A percentile compares a stretch with the other conserved stretches of the same genome.
phyloP scores from a whole-genome alignment of 1,284 basidiomycete species.

The Trichosporon sp. region DNA sequence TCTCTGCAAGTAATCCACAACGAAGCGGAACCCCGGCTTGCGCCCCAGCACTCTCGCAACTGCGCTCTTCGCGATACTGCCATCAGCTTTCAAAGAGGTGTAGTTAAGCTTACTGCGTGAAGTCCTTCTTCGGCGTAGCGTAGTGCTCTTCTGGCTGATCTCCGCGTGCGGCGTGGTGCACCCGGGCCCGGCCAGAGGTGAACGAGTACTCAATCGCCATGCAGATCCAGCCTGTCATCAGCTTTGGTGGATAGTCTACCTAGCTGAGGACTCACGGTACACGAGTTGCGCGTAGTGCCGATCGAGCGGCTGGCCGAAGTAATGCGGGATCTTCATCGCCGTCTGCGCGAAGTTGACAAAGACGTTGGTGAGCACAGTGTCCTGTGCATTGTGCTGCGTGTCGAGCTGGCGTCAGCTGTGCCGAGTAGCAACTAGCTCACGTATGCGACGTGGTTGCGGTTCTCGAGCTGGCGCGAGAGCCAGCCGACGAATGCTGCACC shows the following conservation, averaged over 20 bases:
- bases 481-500: constrained; percentile 50
- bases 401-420: constrained; percentile 61
- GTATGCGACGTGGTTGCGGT: constrained; percentile 54
- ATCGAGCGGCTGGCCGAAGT: constrained; percentile 66
- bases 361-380: constrained; percentile 74
- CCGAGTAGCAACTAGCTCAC: constrained; percentile 33
- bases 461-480: constrained; percentile 55
- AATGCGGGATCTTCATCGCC: constrained; percentile 85
- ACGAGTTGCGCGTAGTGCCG: constrained; percentile 25
- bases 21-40: constrained; percentile 54
- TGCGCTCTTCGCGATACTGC: constrained; percentile 77
- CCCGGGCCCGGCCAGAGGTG: constrained; percentile 47
- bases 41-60: constrained; percentile 67
- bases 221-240: constrained; percentile 37
- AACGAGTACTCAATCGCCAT: constrained; percentile 47
- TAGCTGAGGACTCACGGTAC: constrained; percentile 25
- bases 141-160: constrained; percentile 37
- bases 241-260: neutral
- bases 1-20: constrained; percentile 33
- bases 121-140: constrained; percentile 61
- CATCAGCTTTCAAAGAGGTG: constrained; percentile 8
- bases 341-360: constrained; percentile 83
- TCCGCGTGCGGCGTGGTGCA: constrained; percentile 39
- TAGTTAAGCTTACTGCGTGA: constrained; percentile 64
- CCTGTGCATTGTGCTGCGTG: constrained; percentile 66